These are phyloP conservation scores for Paecilomyces variotii DNA, from an alignment of 2,329 filamentous ascomycete genomes.

Conservation along the genomic window DNA sequence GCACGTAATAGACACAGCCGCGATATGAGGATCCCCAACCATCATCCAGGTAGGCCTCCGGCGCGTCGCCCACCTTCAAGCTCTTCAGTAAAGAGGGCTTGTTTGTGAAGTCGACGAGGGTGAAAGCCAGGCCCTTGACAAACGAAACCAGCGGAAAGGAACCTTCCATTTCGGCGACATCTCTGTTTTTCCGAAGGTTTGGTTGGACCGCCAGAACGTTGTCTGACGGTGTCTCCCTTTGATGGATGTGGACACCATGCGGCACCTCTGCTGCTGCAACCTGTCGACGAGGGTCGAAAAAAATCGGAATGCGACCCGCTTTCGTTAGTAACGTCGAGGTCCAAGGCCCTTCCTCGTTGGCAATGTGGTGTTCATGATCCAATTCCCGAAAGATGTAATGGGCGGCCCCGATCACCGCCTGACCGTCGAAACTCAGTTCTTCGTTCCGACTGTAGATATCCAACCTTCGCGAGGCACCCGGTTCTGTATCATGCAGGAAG, in stretches of 20 bases:
- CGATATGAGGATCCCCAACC: constrained; percentile 20
- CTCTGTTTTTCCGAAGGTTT: constrained; percentile 14
- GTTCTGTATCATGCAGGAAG: constrained; percentile 46
- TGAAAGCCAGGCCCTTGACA: constrained; percentile 60
- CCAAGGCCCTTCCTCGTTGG: constrained; percentile 3
- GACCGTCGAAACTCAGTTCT: constrained; percentile 56
- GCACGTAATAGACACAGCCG: constrained; percentile 24
- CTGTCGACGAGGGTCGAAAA: constrained; percentile 30
- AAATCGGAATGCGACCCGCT: constrained; percentile 37
- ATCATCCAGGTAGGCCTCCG: constrained; percentile 19
- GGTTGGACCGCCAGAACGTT: constrained; percentile 19
- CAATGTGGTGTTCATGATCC: constrained; percentile 3
- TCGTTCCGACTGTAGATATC: constrained; percentile 51
- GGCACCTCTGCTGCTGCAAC: constrained; percentile 57
- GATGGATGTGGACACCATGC: constrained; percentile 58
- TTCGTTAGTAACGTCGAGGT: constrained; percentile 23
- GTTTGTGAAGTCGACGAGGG: constrained; percentile 22
- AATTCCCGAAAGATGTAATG: constrained; percentile 37
- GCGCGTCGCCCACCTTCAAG: constrained; percentile 16
- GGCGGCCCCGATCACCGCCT: constrained; percentile 53
- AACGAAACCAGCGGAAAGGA: constrained; percentile 51
- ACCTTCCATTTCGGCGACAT: constrained; percentile 17
- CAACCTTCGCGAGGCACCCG: constrained; percentile 36
- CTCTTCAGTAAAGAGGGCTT: constrained; percentile 14
- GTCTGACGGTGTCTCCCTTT: constrained; percentile 19